phyloP scores from a whole-genome alignment of 2,329 filamentous ascomycete species.

The Orbilia quercus region DNA sequence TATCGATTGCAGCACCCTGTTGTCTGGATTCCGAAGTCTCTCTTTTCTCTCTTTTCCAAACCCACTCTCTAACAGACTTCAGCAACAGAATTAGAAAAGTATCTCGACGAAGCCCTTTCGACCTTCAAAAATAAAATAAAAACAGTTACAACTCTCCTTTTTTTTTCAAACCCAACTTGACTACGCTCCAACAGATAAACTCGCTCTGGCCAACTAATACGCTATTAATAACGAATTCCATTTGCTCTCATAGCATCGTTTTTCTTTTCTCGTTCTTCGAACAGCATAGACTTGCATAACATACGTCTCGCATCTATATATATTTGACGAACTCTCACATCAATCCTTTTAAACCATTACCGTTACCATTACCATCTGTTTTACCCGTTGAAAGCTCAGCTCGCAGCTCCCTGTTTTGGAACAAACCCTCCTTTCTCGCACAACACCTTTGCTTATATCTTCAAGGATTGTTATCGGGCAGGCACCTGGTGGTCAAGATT shows the following conservation, averaged over 20 bases:
- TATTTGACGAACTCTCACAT: constrained; percentile 23
- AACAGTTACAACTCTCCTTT: constrained; percentile 50
- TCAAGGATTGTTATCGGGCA: constrained; percentile 12
- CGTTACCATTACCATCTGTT: constrained; percentile 5
- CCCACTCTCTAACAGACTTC: constrained; percentile 40
- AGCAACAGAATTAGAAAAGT: constrained; percentile 24
- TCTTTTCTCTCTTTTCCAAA: constrained; percentile 20
- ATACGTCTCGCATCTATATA: constrained; percentile 32
- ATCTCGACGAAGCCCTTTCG: constrained; percentile 35
- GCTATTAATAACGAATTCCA: constrained; percentile 55
- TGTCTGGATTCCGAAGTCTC: constrained; percentile 35
- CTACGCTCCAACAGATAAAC: constrained; percentile 29
- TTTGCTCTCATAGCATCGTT: constrained; percentile 31
- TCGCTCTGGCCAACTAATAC: constrained; percentile 13
- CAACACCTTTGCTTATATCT: background rate
- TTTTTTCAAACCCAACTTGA: constrained; percentile 35
- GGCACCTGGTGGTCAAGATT: constrained; percentile 29
- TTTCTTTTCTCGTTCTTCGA: constrained; percentile 19
- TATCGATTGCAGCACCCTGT: constrained; percentile 55
- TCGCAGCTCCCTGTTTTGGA: constrained; percentile 13
- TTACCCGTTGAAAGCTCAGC: constrained; percentile 12
- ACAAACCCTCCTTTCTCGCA: background rate
- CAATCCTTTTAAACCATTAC: constrained; percentile 11
- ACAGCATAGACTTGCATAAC: constrained; percentile 7
- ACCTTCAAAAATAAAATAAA: constrained; percentile 26